Percentiles rank a stretch among this genome's conserved stretches.
These are phyloP conservation scores for Didymella glomerata DNA, from an alignment of 2,329 filamentous ascomycete genomes.

Conservation along the genomic window DNA sequence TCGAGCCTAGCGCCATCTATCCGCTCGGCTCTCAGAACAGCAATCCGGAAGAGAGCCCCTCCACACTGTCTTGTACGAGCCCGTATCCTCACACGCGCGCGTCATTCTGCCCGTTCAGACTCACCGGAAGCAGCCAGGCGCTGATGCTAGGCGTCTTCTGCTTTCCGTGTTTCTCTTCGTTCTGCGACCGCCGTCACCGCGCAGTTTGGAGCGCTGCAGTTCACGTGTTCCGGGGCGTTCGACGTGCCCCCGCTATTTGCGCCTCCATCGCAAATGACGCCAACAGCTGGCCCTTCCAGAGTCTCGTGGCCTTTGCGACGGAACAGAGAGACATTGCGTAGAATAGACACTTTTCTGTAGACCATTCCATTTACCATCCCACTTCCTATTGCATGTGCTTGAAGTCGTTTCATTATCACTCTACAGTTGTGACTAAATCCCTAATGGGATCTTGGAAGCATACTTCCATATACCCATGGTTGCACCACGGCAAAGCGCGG, in stretches of 20 bases:
- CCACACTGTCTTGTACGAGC: constrained; percentile 9
- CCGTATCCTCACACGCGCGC: constrained; percentile 7
- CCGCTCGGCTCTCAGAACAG: constrained; percentile 21
- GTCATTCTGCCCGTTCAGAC: constrained; percentile 10
- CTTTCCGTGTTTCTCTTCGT: not conserved
- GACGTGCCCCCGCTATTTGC: not conserved
- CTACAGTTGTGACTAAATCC: constrained; percentile 6
- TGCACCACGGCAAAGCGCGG: constrained; percentile 2
- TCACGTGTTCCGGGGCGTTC: not conserved
- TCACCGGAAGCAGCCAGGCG: constrained; percentile 14
- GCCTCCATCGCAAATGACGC: constrained; percentile 6
- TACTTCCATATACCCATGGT: not conserved
- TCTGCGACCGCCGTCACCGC: not conserved
- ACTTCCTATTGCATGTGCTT: constrained; percentile 4
- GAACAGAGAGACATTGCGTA: not conserved
- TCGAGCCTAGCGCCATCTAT: constrained; percentile 19
- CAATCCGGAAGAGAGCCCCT: constrained; percentile 13
- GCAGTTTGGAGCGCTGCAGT: not conserved
- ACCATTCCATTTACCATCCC: not conserved
- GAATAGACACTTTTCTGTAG: not conserved
- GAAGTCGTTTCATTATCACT: constrained; percentile 4
- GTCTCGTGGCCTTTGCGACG: constrained; percentile 1
- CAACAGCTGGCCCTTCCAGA: constrained; percentile 1
- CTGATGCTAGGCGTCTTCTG: not conserved
- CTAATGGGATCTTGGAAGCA: not conserved